Evolutionary conservation across 768 basidiomycete genomes (phyloP).

Genomic region (Collybiopsis confluens): DNA sequence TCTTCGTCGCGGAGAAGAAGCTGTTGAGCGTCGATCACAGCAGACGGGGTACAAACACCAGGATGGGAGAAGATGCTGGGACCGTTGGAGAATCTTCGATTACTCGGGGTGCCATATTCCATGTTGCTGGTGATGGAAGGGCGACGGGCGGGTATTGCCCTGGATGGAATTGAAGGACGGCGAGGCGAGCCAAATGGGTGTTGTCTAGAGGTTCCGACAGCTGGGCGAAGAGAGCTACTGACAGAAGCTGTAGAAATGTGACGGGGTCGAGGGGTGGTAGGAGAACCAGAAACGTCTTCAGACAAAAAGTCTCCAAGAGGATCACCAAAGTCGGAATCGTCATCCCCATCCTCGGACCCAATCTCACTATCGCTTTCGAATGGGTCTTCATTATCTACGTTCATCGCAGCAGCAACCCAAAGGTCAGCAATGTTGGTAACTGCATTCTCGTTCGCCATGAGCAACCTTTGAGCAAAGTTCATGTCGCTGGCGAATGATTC

Average conservation of each 20-base stretch:
- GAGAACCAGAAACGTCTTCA: constrained; percentile 11
- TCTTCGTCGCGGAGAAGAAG: constrained; percentile 44
- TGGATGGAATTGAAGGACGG: constrained; percentile 20
- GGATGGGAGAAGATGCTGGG: constrained; percentile 83
- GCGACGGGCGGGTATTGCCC: constrained; percentile 12
- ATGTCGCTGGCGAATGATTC: constrained; percentile 50
- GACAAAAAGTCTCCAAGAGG: constrained; percentile 25
- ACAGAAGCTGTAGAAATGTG: constrained; percentile 11
- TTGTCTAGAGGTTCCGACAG: constrained; percentile 17
- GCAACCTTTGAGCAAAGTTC: constrained; percentile 82
- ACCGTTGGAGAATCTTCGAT: constrained; percentile 53
- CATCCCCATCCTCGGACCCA: constrained; percentile 30
- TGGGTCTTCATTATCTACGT: constrained; percentile 85
- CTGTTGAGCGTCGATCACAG: constrained; percentile 70
- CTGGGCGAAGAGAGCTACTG: not conserved
- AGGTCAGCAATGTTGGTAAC: constrained; percentile 94
- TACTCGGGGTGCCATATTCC: constrained; percentile 29
- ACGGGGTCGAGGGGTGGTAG: constrained; percentile 18
- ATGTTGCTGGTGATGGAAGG: constrained; percentile 28
- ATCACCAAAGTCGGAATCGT: constrained; percentile 20
- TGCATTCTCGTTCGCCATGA: constrained; percentile 93
- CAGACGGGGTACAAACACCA: constrained; percentile 75
- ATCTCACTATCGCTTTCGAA: constrained; percentile 57
- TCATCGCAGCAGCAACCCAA: constrained; percentile 97
- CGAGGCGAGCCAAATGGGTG: constrained; percentile 26